Evolutionary conservation across 1,284 basidiomycete species (phyloP).

Genomic region (Ceratobasidium sp.): DNA sequence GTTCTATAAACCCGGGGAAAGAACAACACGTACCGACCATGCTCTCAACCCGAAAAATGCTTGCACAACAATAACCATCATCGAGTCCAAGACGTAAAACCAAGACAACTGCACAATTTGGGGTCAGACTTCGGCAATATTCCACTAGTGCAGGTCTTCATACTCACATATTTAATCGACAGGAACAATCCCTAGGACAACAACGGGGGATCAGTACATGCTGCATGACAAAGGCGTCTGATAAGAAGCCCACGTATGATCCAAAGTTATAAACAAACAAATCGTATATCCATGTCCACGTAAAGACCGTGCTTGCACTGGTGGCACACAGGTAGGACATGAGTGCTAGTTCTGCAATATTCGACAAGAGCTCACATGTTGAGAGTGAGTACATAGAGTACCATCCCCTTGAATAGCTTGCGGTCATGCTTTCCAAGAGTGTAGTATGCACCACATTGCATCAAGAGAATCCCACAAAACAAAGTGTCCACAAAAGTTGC

Average conservation of each 20-base stretch:
- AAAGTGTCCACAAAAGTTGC: conserved; percentile 31
- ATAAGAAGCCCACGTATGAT: conserved; percentile 20
- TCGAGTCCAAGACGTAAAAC: conserved; percentile 39
- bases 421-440: conserved; percentile 12
- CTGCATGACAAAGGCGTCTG: not conserved
- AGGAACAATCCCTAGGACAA: conserved; percentile 30
- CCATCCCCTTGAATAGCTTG: conserved; percentile 25
- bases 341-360: not conserved
- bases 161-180: conserved; percentile 40
- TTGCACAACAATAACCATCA: conserved; percentile 40
- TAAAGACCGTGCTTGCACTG: conserved; percentile 30
- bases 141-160: not conserved
- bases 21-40: conserved; percentile 15
- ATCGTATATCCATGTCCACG: conserved; percentile 41
- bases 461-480: conserved; percentile 28
- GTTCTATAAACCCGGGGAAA: not conserved
- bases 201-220: not conserved
- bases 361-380: conserved; percentile 18
- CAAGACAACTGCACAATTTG: conserved; percentile 13
- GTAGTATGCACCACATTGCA: conserved; percentile 36
- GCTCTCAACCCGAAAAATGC: conserved; percentile 33
- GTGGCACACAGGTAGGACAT: not conserved
- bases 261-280: conserved; percentile 40
- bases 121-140: not conserved
- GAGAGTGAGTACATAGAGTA: conserved; percentile 21